phyloP scores from a whole-genome alignment of 495 filamentous ascomycete genomes.

The Podospora anserina region DNA sequence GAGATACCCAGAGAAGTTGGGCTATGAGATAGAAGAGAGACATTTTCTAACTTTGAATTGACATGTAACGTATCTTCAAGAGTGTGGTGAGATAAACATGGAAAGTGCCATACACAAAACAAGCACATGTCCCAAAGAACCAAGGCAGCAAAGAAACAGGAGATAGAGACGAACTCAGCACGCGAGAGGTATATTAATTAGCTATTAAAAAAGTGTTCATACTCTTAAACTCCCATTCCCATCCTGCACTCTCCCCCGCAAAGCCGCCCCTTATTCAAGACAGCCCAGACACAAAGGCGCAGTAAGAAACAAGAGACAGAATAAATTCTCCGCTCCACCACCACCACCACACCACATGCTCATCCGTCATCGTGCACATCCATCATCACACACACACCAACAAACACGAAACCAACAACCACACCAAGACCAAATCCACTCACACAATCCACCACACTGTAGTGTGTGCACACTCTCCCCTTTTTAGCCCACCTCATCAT shows the following conservation, averaged over 20 bases:
- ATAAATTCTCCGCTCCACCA: not conserved
- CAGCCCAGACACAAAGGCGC: not conserved
- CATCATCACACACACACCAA: conserved; percentile 1
- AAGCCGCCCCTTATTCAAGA: too few species aligned
- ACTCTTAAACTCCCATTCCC: not conserved
- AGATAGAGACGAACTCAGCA: conserved; percentile 31
- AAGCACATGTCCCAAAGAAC: too few species aligned
- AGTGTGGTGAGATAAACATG: too few species aligned
- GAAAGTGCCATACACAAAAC: too few species aligned
- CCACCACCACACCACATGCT: not conserved
- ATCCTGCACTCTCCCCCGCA: not conserved
- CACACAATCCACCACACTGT: not conserved
- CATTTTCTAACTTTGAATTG: too few species aligned
- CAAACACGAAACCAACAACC: not conserved
- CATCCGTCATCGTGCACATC: conserved; percentile 6
- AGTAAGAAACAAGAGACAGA: not conserved
- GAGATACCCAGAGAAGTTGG: too few species aligned
- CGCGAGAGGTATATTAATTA: conserved; percentile 37
- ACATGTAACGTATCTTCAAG: too few species aligned
- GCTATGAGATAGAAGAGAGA: too few species aligned
- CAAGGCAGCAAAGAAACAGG: not conserved
- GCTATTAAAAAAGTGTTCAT: conserved; percentile 28
- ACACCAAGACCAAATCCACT: not conserved
- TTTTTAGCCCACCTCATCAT: not conserved
- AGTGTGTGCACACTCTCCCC: not conserved